Percentiles rank a stretch among this genome's conserved stretches.
Evolutionary conservation across 192 early-diverging fungal species (phyloP).

Genomic region (Umbelopsis sp.): DNA sequence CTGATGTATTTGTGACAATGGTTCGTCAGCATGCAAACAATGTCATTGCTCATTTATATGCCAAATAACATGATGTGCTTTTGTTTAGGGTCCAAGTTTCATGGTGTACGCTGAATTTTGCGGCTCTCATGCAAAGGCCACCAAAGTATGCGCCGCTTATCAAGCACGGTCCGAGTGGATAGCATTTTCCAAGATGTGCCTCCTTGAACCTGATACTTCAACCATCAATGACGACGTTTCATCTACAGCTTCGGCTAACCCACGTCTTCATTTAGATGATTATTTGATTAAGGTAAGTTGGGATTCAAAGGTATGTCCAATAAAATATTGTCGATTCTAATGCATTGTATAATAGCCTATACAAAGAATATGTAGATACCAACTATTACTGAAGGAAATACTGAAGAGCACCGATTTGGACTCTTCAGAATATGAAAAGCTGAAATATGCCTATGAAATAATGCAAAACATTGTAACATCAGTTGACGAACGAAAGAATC

Average conservation of each 20-base stretch:
- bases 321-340: neutral
- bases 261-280: slow-evolving; percentile 35
- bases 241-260: neutral
- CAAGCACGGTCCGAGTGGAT: slow-evolving; percentile 34
- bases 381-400: slow-evolving; percentile 72
- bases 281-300: slow-evolving; percentile 38
- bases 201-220: neutral
- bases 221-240: neutral
- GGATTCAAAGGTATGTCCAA: neutral
- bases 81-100: neutral
- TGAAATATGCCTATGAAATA: slow-evolving; percentile 28
- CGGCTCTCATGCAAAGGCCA: slow-evolving; percentile 25
- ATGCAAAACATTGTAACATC: slow-evolving; percentile 44
- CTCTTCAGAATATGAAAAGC: slow-evolving; percentile 38
- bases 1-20: slow-evolving; percentile 10
- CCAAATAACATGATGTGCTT: neutral
- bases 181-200: slow-evolving; percentile 28
- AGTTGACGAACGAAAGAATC: slow-evolving; percentile 40
- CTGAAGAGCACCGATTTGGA: slow-evolving; percentile 48
- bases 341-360: slow-evolving; percentile 62
- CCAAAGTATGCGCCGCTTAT: slow-evolving; percentile 24
- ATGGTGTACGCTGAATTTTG: slow-evolving; percentile 11
- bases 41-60: neutral
- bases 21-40: neutral
- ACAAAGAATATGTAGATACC: slow-evolving; percentile 92